These are phyloP conservation scores for Primulina eburnea DNA, from an alignment of 257 asterid genomes.

Conservation along the genomic window DNA sequence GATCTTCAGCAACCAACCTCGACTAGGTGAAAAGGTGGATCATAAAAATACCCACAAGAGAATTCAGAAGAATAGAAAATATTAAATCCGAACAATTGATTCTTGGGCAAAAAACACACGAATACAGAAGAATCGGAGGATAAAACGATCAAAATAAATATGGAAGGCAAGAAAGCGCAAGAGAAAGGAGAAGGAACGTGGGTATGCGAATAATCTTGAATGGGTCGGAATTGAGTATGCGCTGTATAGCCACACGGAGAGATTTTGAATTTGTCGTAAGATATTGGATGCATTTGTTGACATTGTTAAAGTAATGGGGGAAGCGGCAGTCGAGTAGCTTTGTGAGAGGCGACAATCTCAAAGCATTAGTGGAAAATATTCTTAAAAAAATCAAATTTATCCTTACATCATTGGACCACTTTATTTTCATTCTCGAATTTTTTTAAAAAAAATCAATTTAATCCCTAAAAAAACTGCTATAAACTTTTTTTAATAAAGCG, in stretches of 20 bases:
- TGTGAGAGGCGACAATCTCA: not conserved
- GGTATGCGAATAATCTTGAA: not conserved
- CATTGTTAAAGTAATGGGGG: not conserved
- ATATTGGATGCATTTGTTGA: not conserved
- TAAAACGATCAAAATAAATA: too few species aligned
- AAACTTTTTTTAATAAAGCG: too few species aligned
- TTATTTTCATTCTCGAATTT: too few species aligned
- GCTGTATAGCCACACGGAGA: not conserved
- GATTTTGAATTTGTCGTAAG: not conserved
- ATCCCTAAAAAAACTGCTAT: too few species aligned
- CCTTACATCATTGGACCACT: too few species aligned
- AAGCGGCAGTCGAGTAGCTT: not conserved
- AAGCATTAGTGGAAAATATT: not conserved
- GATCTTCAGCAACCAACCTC: slow-evolving; percentile 24
- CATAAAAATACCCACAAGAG: slow-evolving; percentile 17
- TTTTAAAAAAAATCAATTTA: too few species aligned
- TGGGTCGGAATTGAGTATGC: not conserved
- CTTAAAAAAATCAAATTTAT: too few species aligned
- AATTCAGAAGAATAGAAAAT: not conserved
- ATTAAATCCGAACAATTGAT: not conserved
- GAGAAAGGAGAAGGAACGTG: not conserved
- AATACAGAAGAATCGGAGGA: not conserved
- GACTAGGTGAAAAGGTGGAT: slow-evolving; percentile 28
- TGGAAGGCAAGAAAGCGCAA: not conserved
- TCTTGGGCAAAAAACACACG: not conserved